Evolutionary conservation across 169 alveolate genomes (phyloP).

Genomic region (Plasmodium ovale): DNA sequence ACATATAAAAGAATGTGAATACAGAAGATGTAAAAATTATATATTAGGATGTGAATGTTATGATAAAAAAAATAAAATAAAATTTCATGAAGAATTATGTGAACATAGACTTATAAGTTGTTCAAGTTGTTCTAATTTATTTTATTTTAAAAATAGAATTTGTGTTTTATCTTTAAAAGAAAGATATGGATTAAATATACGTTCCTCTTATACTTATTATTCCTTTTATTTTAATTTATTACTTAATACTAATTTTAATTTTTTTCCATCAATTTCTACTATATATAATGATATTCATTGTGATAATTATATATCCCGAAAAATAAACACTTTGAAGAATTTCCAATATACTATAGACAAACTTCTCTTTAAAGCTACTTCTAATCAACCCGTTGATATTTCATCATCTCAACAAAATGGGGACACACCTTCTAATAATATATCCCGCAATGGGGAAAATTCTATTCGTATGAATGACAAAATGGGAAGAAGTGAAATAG

Average conservation of each 20-base stretch:
- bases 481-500: too few relatives aligned
- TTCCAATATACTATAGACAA: conserved; percentile 30
- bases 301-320: conserved; percentile 52
- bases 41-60: conserved; percentile 74
- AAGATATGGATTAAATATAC: conserved; percentile 33
- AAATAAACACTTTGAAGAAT: conserved; percentile 7
- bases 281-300: background rate
- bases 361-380: background rate
- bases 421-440: too few relatives aligned
- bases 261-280: conserved; percentile 1
- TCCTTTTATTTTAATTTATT: conserved; percentile 67
- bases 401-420: too few relatives aligned
- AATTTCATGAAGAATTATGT: conserved; percentile 55
- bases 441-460: too few relatives aligned
- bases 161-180: conserved; percentile 54
- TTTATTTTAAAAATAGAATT: conserved; percentile 69
- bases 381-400: too few relatives aligned
- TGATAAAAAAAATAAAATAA: conserved; percentile 60
- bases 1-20: conserved; percentile 44
- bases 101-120: conserved; percentile 74
- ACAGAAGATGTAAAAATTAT: conserved; percentile 70
- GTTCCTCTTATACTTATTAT: conserved; percentile 38
- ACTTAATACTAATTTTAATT: conserved; percentile 62
- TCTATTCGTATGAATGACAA: too few relatives aligned
- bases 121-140: conserved; percentile 69